phyloP scores from a whole-genome alignment of 2,329 filamentous ascomycete species.

The Aspergillus texensis region DNA sequence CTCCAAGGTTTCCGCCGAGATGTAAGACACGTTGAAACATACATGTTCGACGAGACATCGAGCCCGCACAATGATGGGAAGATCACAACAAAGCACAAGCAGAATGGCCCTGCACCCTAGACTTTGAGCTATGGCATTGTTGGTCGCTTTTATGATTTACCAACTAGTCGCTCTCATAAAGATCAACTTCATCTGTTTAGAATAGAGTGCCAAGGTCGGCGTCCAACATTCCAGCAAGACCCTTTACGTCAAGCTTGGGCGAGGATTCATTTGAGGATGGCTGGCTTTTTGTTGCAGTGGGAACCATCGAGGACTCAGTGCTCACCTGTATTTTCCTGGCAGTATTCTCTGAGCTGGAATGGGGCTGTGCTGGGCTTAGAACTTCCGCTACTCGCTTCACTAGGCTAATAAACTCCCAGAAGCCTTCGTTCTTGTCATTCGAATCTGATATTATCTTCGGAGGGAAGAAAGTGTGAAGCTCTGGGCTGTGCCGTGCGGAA shows the following conservation, averaged over 20 bases:
- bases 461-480: conserved; percentile 41
- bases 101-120: background rate
- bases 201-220: conserved; percentile 35
- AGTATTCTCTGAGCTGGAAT: conserved; percentile 4
- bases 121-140: background rate
- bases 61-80: background rate
- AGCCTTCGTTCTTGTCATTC: conserved; percentile 29
- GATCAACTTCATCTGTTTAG: conserved; percentile 13
- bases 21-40: background rate
- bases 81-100: background rate
- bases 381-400: conserved; percentile 38
- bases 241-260: conserved; percentile 9
- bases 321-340: background rate
- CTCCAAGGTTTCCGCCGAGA: background rate
- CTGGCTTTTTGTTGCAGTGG: background rate
- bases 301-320: background rate
- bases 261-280: conserved; percentile 9
- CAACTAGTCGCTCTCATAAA: background rate
- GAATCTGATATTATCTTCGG: conserved; percentile 17
- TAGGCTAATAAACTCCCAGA: conserved; percentile 39
- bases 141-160: no score
- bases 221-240: conserved; percentile 19
- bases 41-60: background rate
- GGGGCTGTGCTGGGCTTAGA: conserved; percentile 26
- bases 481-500: conserved; percentile 35